Percentiles rank a stretch among this genome's conserved stretches.
Evolutionary conservation across 306 rosid genomes (phyloP).

Genomic region (Chamaecrista fasciculata): DNA sequence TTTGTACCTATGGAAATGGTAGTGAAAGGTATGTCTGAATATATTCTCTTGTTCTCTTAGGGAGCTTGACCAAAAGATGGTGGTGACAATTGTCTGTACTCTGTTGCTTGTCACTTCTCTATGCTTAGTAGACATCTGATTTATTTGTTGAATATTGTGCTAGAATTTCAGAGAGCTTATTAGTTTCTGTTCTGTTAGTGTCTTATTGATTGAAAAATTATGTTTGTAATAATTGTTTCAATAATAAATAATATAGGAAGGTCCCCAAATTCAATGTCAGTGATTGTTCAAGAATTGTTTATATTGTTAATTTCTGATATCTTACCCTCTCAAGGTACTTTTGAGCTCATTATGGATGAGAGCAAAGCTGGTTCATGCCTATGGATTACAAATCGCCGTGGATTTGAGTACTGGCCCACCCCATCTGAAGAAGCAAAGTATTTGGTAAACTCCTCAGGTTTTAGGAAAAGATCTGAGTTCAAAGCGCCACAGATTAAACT

Average conservation of each 20-base stretch:
- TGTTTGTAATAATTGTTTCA: not conserved
- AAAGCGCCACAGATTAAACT: slow-evolving; percentile 53
- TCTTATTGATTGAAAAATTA: not conserved
- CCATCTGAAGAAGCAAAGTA: slow-evolving; percentile 73
- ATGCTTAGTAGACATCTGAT: slow-evolving; percentile 12
- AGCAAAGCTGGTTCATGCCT: slow-evolving; percentile 90
- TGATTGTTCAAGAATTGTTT: slow-evolving; percentile 9
- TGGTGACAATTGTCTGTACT: not conserved
- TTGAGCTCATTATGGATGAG: slow-evolving; percentile 82
- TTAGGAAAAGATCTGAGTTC: slow-evolving; percentile 41
- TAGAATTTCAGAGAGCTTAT: slow-evolving; percentile 16
- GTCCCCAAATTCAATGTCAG: slow-evolving; percentile 14
- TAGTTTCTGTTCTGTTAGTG: slow-evolving; percentile 23
- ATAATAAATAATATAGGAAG: slow-evolving; percentile 4
- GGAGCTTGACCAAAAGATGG: slow-evolving; percentile 23
- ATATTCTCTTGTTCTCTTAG: slow-evolving; percentile 23
- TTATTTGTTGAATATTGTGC: slow-evolving; percentile 15
- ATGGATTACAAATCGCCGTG: slow-evolving; percentile 92
- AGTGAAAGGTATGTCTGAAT: slow-evolving; percentile 59
- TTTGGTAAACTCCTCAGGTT: slow-evolving; percentile 30
- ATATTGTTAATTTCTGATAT: slow-evolving; percentile 26
- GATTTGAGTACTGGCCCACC: slow-evolving; percentile 93
- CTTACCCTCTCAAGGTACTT: slow-evolving; percentile 59
- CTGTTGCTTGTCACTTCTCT: slow-evolving; percentile 21
- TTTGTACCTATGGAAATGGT: slow-evolving; percentile 88